Conservation (phyloP, 2,329 filamentous ascomycete species). For the Xylariaceae sp. region DNA sequence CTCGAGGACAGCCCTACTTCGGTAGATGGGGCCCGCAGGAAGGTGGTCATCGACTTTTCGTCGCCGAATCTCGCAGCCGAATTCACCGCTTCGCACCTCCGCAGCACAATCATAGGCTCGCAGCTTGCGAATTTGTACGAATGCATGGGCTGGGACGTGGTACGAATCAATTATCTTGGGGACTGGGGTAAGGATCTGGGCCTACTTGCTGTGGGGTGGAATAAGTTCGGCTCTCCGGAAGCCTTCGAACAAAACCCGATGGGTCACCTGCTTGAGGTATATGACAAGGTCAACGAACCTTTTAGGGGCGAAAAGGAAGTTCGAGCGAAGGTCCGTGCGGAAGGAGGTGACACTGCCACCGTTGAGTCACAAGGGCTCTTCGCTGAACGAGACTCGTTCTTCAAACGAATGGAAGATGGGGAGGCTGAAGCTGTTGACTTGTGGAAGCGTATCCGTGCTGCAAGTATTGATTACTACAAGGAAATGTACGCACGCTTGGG, state of each 20-base stretch:
- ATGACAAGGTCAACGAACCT: conserved; percentile 66
- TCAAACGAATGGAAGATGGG: conserved; percentile 63
- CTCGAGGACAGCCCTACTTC: neutral
- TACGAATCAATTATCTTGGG: conserved; percentile 73
- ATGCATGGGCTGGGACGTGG: conserved; percentile 70
- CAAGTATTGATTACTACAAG: conserved; percentile 60
- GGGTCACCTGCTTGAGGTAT: conserved; percentile 71
- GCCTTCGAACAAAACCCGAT: conserved; percentile 69
- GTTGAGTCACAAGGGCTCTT: conserved; percentile 49
- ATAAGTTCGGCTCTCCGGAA: conserved; percentile 69
- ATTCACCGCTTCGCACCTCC: conserved; percentile 72
- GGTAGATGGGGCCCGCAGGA: conserved; percentile 36
- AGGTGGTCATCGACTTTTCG: conserved; percentile 72
- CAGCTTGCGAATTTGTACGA: conserved; percentile 71
- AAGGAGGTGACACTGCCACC: conserved; percentile 44
- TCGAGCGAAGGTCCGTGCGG: conserved; percentile 53
- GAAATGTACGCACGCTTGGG: conserved; percentile 60
- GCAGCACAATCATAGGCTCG: conserved; percentile 73
- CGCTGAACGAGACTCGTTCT: conserved; percentile 60
- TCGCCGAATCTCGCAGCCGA: conserved; percentile 77
- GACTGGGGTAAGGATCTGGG: conserved; percentile 76
- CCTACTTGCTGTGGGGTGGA: conserved; percentile 69
- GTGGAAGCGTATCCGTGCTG: conserved; percentile 60
- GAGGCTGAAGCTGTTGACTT: conserved; percentile 58
- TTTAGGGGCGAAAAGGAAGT: conserved; percentile 61